These are phyloP conservation scores for Ustilago nuda DNA, from an alignment of 1,284 basidiomycete species.

Conservation along the genomic window DNA sequence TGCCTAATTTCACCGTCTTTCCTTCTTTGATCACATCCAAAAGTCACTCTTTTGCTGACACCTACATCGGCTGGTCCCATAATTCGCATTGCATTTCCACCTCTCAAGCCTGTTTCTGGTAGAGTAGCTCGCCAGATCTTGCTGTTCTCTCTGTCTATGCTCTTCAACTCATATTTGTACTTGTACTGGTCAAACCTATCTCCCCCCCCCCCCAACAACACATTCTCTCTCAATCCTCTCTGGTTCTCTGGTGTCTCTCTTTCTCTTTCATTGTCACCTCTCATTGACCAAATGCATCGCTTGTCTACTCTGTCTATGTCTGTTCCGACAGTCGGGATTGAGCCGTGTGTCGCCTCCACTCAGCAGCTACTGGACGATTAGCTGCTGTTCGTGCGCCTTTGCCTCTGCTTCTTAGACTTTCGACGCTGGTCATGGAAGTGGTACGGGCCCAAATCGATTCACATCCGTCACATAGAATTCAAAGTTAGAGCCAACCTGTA, in stretches of 20 bases:
- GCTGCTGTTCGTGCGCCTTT: no score
- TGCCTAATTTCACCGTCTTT: constrained; percentile 6
- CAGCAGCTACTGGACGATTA: no score
- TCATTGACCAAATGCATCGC: background rate
- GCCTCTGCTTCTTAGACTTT: background rate
- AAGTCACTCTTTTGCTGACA: constrained; percentile 5
- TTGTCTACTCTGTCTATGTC: background rate
- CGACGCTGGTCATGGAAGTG: background rate
- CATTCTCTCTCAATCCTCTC: background rate
- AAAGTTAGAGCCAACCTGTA: background rate
- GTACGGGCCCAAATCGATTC: background rate
- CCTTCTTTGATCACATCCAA: background rate
- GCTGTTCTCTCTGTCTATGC: background rate
- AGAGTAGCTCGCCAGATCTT: constrained; percentile 28
- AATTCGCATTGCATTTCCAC: constrained; percentile 32
- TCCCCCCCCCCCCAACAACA: background rate
- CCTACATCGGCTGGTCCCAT: background rate
- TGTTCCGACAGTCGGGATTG: no score
- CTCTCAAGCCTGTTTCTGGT: background rate
- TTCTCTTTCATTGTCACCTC: background rate
- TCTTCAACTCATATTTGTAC: constrained; percentile 16
- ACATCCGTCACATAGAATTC: background rate
- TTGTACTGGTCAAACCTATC: constrained; percentile 15
- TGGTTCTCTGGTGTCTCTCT: background rate
- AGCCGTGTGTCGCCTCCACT: no score